Evolutionary conservation across 495 filamentous ascomycete species (phyloP).

Genomic region (Annulohypoxylon bovei): DNA sequence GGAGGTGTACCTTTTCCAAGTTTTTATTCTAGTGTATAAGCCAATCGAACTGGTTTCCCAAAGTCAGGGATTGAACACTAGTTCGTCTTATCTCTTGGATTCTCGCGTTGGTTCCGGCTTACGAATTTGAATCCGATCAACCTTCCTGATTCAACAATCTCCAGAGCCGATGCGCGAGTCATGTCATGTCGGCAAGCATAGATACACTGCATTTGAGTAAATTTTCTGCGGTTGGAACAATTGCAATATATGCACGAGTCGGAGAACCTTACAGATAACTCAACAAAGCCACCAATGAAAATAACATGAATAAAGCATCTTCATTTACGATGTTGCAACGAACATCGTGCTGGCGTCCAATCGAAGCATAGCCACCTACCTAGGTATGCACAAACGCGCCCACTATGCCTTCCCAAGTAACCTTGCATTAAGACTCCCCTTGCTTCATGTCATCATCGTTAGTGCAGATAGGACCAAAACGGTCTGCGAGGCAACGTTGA

Average conservation of each 20-base stretch:
- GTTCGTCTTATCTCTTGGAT: not conserved
- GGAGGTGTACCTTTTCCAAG: not conserved
- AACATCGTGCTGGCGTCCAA: slow-evolving; percentile 1
- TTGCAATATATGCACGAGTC: not conserved
- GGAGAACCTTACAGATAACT: not conserved
- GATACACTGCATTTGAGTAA: not conserved
- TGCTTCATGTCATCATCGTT: not conserved
- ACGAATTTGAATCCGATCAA: not conserved
- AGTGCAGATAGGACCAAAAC: not conserved
- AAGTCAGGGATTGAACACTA: not conserved
- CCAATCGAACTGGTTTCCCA: not conserved
- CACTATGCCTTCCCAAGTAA: not conserved
- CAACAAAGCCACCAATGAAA: not conserved
- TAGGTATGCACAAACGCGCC: not conserved
- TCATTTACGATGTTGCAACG: not conserved
- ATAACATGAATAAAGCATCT: not conserved
- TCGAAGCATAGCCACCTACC: slow-evolving; percentile 3
- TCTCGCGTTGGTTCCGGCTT: not conserved
- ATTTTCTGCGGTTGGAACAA: not conserved
- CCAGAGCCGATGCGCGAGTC: not conserved
- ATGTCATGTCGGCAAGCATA: slow-evolving; percentile 1
- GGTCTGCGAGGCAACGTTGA: not conserved
- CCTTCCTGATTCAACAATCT: not conserved
- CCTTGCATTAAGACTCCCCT: not conserved
- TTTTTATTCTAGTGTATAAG: not conserved